These are phyloP conservation scores for Boletus rubroflammeus DNA, from an alignment of 768 basidiomycete genomes.

Conservation along the genomic window DNA sequence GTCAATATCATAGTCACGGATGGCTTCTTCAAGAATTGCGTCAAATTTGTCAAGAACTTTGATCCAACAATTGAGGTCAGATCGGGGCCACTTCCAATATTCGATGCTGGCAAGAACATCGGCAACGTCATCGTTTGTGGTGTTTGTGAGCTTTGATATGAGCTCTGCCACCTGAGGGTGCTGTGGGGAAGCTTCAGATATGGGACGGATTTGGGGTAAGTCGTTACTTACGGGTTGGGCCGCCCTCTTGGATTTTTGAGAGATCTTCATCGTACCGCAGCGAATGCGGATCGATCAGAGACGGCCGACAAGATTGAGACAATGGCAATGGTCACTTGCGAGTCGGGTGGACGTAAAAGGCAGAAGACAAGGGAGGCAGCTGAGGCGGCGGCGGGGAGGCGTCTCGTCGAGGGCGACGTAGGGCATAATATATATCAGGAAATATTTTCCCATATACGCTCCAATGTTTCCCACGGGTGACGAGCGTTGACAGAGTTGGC, in stretches of 20 bases:
- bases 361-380: slow-evolving; percentile 12
- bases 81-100: slow-evolving; percentile 91
- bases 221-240: slow-evolving; percentile 63
- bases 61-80: slow-evolving; percentile 96
- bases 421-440: slow-evolving; percentile 33
- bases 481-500: too few species aligned
- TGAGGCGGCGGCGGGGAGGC: neutral
- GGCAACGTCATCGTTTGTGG: slow-evolving; percentile 68
- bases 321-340: neutral
- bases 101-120: slow-evolving; percentile 65
- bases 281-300: slow-evolving; percentile 34
- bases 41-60: slow-evolving; percentile 96
- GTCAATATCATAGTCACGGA: slow-evolving; percentile 82
- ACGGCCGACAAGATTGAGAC: slow-evolving; percentile 7
- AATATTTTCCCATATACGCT: slow-evolving; percentile 20
- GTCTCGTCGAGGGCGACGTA: slow-evolving; percentile 24
- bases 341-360: slow-evolving; percentile 6
- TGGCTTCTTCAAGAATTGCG: slow-evolving; percentile 74
- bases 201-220: neutral
- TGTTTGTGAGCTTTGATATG: slow-evolving; percentile 63
- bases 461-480: neutral
- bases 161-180: slow-evolving; percentile 79
- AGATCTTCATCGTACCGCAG: slow-evolving; percentile 81
- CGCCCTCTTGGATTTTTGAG: slow-evolving; percentile 79
- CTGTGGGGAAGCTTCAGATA: slow-evolving; percentile 36